Conservation (phyloP, 2,329 filamentous ascomycete genomes). For the Amauroascus niger region DNA sequence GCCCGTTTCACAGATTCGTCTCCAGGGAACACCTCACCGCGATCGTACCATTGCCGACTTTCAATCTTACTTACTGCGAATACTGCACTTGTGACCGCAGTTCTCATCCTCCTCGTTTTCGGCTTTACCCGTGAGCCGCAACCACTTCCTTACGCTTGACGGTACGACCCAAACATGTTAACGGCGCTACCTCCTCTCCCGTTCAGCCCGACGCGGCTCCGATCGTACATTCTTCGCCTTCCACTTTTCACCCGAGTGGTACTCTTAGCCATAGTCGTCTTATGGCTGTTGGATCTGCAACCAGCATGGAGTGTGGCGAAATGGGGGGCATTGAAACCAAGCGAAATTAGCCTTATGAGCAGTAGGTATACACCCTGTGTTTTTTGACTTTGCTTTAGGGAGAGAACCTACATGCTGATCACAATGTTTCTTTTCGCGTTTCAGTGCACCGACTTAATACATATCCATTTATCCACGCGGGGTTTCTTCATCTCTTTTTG, state of each 20-base stretch:
- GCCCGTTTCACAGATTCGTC: no score
- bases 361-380: conserved; percentile 45
- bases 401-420: not conserved
- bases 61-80: no score
- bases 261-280: conserved; percentile 53
- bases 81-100: no score
- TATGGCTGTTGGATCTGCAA: conserved; percentile 62
- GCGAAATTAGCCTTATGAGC: conserved; percentile 59
- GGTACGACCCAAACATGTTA: conserved; percentile 35
- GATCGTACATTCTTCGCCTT: conserved; percentile 73
- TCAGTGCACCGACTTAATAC: conserved; percentile 88
- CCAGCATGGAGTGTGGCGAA: conserved; percentile 60
- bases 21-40: no score
- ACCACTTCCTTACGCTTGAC: not conserved
- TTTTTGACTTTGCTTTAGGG: not conserved
- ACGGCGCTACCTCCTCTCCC: conserved; percentile 43
- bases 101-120: not conserved
- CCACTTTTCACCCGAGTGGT: conserved; percentile 75
- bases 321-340: conserved; percentile 72
- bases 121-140: not conserved
- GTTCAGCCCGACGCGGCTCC: conserved; percentile 63
- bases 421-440: not conserved
- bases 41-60: no score
- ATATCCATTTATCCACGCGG: conserved; percentile 76
- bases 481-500: conserved; percentile 68